These are phyloP conservation scores for Russula dissimulans DNA, from an alignment of 768 basidiomycete species.

Conservation along the genomic window DNA sequence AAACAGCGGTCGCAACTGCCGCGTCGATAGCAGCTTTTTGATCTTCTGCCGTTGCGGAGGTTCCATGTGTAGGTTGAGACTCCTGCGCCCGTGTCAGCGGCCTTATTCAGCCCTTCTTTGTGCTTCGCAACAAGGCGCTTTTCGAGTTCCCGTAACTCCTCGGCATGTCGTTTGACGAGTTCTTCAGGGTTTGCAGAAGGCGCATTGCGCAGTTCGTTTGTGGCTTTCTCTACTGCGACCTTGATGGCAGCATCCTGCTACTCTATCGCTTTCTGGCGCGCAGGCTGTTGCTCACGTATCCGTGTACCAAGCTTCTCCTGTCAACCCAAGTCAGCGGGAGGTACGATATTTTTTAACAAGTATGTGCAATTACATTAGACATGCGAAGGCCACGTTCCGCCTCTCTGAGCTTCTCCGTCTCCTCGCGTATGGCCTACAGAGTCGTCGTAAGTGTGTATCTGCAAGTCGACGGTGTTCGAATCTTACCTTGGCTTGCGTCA, in stretches of 20 bases:
- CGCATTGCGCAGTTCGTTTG: slow-evolving; percentile 32
- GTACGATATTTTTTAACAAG: neutral
- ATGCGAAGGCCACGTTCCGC: slow-evolving; percentile 21
- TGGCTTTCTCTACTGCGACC: slow-evolving; percentile 48
- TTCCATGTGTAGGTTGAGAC: too few species aligned
- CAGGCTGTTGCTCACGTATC: slow-evolving; percentile 44
- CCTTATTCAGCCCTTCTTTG: too few species aligned
- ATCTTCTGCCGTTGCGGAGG: too few species aligned
- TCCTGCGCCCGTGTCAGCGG: too few species aligned
- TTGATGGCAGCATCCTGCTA: slow-evolving; percentile 43
- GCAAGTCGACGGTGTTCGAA: neutral
- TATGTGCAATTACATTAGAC: slow-evolving; percentile 16
- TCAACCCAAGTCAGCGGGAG: neutral
- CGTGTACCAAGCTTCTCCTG: slow-evolving; percentile 36
- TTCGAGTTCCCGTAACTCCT: too few species aligned
- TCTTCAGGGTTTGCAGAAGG: slow-evolving; percentile 31
- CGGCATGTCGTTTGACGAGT: too few species aligned
- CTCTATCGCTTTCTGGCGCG: slow-evolving; percentile 43
- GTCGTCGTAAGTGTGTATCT: neutral
- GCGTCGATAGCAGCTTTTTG: too few species aligned
- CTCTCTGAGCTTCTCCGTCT: slow-evolving; percentile 22
- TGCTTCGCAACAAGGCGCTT: too few species aligned
- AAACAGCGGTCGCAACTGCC: too few species aligned
- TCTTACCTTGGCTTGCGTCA: slow-evolving; percentile 48
- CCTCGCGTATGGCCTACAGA: slow-evolving; percentile 20